Percentiles rank a stretch among this genome's conserved stretches.
phyloP scores from a whole-genome alignment of 331 rosid species.

The Telfairia occidentalis region DNA sequence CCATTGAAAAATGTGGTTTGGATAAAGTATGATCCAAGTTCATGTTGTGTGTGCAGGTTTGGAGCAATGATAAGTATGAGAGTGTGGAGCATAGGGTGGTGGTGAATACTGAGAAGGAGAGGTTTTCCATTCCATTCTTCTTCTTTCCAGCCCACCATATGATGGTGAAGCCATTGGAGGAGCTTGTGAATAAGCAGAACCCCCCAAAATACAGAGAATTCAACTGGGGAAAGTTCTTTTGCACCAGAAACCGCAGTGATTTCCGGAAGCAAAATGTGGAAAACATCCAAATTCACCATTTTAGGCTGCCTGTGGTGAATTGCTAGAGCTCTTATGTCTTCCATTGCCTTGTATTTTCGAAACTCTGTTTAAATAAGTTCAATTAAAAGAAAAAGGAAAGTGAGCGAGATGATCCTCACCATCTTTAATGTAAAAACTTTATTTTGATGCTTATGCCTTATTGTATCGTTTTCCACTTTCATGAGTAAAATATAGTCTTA shows the following conservation, averaged over 20 bases:
- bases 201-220: conserved; percentile 54
- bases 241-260: conserved; percentile 55
- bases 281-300: conserved; percentile 65
- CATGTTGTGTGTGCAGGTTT: conserved; percentile 37
- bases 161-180: conserved; percentile 62
- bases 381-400: background rate
- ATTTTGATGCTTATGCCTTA: background rate
- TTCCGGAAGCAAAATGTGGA: conserved; percentile 56
- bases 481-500: background rate
- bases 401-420: background rate
- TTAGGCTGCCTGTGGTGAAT: conserved; percentile 28
- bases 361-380: background rate
- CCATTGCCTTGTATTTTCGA: background rate
- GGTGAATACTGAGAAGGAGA: conserved; percentile 51
- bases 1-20: background rate
- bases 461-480: background rate
- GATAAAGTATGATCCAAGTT: background rate
- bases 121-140: conserved; percentile 71
- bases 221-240: conserved; percentile 59
- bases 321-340: background rate
- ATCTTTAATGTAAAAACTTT: background rate
- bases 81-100: conserved; percentile 85
- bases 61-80: conserved; percentile 80
- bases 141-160: conserved; percentile 43
- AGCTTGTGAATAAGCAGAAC: conserved; percentile 32